A percentile compares a stretch with the other conserved stretches of the same genome.
phyloP scores from a whole-genome alignment of 257 asterid species.

The Capsicum chinense region DNA sequence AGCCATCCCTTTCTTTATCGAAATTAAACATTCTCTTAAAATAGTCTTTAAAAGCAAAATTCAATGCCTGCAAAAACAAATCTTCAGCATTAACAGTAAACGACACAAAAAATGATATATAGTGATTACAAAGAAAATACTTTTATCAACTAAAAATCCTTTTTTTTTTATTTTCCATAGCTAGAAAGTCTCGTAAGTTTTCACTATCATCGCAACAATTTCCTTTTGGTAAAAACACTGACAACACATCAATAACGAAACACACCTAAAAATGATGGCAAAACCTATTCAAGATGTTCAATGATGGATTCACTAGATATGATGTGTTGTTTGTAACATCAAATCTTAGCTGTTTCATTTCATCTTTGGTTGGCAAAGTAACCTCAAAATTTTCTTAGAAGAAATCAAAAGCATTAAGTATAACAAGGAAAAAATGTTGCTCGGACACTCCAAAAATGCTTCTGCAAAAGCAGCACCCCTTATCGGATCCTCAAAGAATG shows the following conservation, averaged over 20 bases:
- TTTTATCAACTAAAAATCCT: neutral
- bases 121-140: too few species aligned
- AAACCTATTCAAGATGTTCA: neutral
- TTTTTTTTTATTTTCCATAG: neutral
- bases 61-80: constrained; percentile 31
- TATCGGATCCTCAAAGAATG: neutral
- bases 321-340: neutral
- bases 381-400: neutral
- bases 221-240: neutral
- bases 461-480: neutral
- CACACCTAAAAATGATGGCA: neutral
- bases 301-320: neutral
- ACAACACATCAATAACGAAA: too few species aligned
- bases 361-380: neutral
- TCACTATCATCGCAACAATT: neutral
- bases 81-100: neutral
- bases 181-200: neutral
- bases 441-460: too few species aligned
- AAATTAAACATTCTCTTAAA: constrained; percentile 36
- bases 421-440: neutral
- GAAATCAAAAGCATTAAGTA: neutral
- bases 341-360: neutral
- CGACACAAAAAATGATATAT: neutral
- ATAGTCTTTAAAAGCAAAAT: constrained; percentile 27
- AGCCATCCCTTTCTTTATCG: constrained; percentile 38